Percentiles rank a stretch among this genome's conserved stretches.
phyloP scores from a whole-genome alignment of 345 rosid genomes.

The Kernera saxatilis region DNA sequence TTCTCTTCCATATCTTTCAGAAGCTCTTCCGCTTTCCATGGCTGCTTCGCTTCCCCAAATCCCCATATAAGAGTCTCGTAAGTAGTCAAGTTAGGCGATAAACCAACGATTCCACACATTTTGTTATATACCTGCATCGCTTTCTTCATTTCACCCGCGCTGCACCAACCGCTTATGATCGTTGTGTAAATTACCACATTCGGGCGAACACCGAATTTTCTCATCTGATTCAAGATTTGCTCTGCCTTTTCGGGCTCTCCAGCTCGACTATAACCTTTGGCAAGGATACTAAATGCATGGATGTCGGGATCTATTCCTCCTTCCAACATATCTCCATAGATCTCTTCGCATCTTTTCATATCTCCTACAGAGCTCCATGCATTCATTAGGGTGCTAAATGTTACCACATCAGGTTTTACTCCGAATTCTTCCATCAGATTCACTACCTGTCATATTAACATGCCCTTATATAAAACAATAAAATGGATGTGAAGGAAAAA shows the following conservation, averaged over 20 bases:
- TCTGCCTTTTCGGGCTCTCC: constrained; percentile 73
- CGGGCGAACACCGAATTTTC: constrained; percentile 46
- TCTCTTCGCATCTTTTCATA: constrained; percentile 80
- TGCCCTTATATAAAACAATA: background rate
- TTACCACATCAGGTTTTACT: constrained; percentile 71
- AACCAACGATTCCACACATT: constrained; percentile 47
- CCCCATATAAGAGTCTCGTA: constrained; percentile 93
- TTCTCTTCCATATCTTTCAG: constrained; percentile 57
- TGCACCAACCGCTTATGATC: constrained; percentile 82
- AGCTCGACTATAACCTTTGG: constrained; percentile 76
- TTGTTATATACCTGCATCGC: constrained; percentile 52
- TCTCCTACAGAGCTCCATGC: constrained; percentile 85
- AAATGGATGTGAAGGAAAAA: background rate
- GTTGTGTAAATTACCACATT: constrained; percentile 88
- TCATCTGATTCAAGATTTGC: constrained; percentile 53
- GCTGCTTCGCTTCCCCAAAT: constrained; percentile 76
- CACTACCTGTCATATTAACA: constrained; percentile 40
- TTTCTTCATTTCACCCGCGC: constrained; percentile 62
- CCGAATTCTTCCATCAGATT: constrained; percentile 65
- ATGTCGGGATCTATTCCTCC: constrained; percentile 71
- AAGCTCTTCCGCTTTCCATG: constrained; percentile 78
- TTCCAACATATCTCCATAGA: constrained; percentile 69
- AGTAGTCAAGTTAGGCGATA: constrained; percentile 67
- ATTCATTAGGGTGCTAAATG: constrained; percentile 91
- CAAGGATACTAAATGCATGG: constrained; percentile 75